Evolutionary conservation across 2,329 filamentous ascomycete species (phyloP), one percentile per base, ranked within the genome.

Genomic region (Elsinoe australis): DNA sequence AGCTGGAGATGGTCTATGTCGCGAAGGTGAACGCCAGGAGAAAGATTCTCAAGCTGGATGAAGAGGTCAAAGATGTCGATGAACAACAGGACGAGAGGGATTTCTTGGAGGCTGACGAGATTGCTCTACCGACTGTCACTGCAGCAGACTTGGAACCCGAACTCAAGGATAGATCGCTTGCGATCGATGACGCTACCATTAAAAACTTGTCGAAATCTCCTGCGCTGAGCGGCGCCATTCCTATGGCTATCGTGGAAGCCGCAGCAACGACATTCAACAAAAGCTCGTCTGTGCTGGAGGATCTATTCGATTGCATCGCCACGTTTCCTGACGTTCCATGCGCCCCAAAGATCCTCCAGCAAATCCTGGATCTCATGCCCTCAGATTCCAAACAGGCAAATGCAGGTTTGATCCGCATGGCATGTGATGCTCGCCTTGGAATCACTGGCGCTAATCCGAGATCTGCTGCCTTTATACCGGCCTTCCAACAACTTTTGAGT

Each of bases 1-100:
- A 85, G 61, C 75, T 90, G 60, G 92, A 98, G 72, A 87, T 95
- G 80, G 83, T 92, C 53, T 96, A 94, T 73, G 73, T 96, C 49
- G 80, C 78, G 45, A 88, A 85, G 68, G 80, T 96, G 60, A 80
- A 85, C 51, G 79, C 79, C 52, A 79, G 87, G 63, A 80, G 82
- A 65, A 75, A 74, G 56, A 78, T 85, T 48, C 62, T 86, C 49
- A 82, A 81, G 3, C 63, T 85, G 50, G 79, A 82, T 54, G 66
- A 63, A 55, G 68, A 61, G 38, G 60, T 60, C 38, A 67, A 65
- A 44, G 58, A 65, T 42, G 63, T 76, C 53, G 65, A 67, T 33
- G 67, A 61, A 36, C 69, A 72, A 17, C 71, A 71, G 17, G 55
- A 56, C 3, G n/a, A 17, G 36, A 41, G 12, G 21, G 36, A 26